phyloP scores from a whole-genome alignment of 1,284 basidiomycete species.

The Melampsora americana region DNA sequence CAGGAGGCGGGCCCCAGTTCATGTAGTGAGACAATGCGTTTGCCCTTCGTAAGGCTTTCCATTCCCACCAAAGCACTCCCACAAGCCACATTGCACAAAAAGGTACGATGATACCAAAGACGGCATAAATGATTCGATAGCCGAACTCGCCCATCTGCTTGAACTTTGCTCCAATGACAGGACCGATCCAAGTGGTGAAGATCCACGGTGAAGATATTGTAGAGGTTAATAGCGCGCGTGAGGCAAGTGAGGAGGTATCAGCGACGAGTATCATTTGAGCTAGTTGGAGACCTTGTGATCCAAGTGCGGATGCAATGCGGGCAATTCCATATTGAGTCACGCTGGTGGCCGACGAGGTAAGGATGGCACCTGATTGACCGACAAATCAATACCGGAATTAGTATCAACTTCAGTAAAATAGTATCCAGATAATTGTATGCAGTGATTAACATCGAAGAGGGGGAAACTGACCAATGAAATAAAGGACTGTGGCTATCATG shows the following conservation, averaged over 20 bases:
- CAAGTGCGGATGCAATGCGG: slow-evolving; percentile 49
- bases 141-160: slow-evolving; percentile 49
- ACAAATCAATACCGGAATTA: slow-evolving; percentile 30
- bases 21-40: slow-evolving; percentile 32
- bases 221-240: slow-evolving; percentile 50
- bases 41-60: slow-evolving; percentile 42
- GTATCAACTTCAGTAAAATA: background rate
- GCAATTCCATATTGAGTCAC: slow-evolving; percentile 48
- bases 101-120: slow-evolving; percentile 51
- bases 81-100: slow-evolving; percentile 48
- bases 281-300: slow-evolving; percentile 51
- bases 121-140: slow-evolving; percentile 49
- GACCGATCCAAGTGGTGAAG: slow-evolving; percentile 51
- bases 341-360: slow-evolving; percentile 47
- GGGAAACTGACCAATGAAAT: slow-evolving; percentile 46
- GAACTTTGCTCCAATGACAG: slow-evolving; percentile 49
- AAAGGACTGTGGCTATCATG: slow-evolving; percentile 49
- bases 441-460: slow-evolving; percentile 3
- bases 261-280: slow-evolving; percentile 52
- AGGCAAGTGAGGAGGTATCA: slow-evolving; percentile 51
- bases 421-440: background rate
- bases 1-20: slow-evolving; percentile 4
- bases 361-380: slow-evolving; percentile 27
- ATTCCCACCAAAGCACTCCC: slow-evolving; percentile 46
- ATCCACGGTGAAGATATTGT: slow-evolving; percentile 52